Conservation (phyloP, 441 rosid species). For the Populus hybrid region DNA sequence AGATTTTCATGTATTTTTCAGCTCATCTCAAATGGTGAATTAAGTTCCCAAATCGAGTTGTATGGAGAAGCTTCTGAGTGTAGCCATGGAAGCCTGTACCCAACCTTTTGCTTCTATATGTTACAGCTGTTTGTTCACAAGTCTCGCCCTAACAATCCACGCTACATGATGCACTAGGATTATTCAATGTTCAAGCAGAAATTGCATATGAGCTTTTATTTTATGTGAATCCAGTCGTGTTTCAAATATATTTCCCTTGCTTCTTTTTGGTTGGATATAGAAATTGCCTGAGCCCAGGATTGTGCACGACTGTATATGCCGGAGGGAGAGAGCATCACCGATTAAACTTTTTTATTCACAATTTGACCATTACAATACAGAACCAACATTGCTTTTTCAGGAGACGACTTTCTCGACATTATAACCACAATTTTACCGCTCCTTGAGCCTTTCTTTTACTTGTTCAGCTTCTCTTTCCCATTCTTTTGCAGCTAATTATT, state of each 20-base stretch:
- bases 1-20: conserved; percentile 17
- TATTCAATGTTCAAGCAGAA: neutral
- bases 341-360: too few relatives aligned
- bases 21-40: conserved; percentile 23
- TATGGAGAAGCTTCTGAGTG: neutral
- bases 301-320: too few relatives aligned
- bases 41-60: neutral
- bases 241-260: neutral
- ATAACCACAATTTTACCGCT: too few relatives aligned
- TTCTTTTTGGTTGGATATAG: neutral
- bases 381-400: too few relatives aligned
- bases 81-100: neutral
- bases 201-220: too few relatives aligned
- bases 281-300: too few relatives aligned
- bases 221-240: neutral
- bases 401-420: too few relatives aligned
- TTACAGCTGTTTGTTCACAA: neutral
- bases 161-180: neutral
- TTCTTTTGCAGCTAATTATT: neutral
- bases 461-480: neutral
- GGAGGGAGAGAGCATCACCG: too few relatives aligned
- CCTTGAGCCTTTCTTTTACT: too few relatives aligned
- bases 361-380: too few relatives aligned
- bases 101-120: neutral
- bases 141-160: neutral